Percentiles rank a stretch among this genome's conserved stretches.
Evolutionary conservation across 2,329 filamentous ascomycete genomes (phyloP).

Genomic region (Claviceps monticola): DNA sequence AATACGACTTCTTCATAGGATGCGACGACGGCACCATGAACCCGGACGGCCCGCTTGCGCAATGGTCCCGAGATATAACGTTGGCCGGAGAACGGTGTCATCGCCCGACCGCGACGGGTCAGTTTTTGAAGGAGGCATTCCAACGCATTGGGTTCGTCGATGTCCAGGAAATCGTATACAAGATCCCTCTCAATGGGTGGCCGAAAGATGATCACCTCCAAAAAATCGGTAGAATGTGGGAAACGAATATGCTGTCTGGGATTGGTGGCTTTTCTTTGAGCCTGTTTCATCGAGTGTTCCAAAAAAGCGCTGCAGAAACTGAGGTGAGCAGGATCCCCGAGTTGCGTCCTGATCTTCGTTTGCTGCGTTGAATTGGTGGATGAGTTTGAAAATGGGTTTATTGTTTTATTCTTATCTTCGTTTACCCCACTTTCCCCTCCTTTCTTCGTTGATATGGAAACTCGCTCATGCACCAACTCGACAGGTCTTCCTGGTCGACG

Average conservation of each 20-base stretch:
- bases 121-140: slow-evolving; percentile 22
- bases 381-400: neutral
- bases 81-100: slow-evolving; percentile 22
- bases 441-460: neutral
- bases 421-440: neutral
- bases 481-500: slow-evolving; percentile 34
- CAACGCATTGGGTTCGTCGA: slow-evolving; percentile 40
- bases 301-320: slow-evolving; percentile 30
- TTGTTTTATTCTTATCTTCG: neutral
- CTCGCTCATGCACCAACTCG: neutral
- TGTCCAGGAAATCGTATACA: slow-evolving; percentile 36
- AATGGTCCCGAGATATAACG: slow-evolving; percentile 27
- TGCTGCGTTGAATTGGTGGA: neutral
- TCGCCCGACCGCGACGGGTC: slow-evolving; percentile 23
- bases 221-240: slow-evolving; percentile 31
- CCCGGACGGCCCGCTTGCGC: slow-evolving; percentile 21
- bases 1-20: slow-evolving; percentile 23
- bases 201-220: slow-evolving; percentile 30
- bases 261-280: slow-evolving; percentile 31
- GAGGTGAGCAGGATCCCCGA: slow-evolving; percentile 25
- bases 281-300: slow-evolving; percentile 26
- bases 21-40: slow-evolving; percentile 33
- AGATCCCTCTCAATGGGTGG: slow-evolving; percentile 42
- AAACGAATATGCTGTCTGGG: slow-evolving; percentile 27
- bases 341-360: neutral